Conservation (phyloP, 2,329 filamentous ascomycete species). For the Xylaria sp. region DNA sequence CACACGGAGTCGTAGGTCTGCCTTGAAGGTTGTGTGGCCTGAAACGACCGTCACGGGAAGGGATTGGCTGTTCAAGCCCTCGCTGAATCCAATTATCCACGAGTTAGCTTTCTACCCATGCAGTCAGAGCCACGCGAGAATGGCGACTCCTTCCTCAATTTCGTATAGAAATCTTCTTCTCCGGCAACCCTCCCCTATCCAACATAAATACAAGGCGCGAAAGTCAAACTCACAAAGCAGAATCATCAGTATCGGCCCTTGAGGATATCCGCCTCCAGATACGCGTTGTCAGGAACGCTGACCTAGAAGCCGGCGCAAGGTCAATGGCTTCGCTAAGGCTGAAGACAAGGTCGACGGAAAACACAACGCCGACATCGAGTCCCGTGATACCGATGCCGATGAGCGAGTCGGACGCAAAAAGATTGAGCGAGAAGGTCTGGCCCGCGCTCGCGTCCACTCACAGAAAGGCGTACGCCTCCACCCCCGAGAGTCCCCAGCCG, state of each 20-base stretch:
- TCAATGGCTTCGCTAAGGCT: constrained; percentile 26
- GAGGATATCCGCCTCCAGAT: constrained; percentile 30
- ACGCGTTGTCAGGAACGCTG: constrained; percentile 24
- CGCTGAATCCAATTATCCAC: constrained; percentile 6
- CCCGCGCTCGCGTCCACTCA: constrained; percentile 12
- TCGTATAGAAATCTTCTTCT: neutral
- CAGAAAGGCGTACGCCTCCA: constrained; percentile 14
- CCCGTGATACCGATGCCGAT: constrained; percentile 33
- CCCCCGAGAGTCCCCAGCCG: constrained; percentile 22
- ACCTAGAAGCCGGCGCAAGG: constrained; percentile 31
- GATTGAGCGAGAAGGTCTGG: constrained; percentile 32
- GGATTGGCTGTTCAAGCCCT: constrained; percentile 26
- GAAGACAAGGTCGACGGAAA: constrained; percentile 34
- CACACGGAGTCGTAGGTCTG: constrained; percentile 33
- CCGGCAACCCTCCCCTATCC: neutral
- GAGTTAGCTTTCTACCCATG: neutral
- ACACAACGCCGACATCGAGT: constrained; percentile 35
- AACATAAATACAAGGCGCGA: neutral
- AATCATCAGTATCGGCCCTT: constrained; percentile 32
- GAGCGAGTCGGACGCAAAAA: constrained; percentile 30
- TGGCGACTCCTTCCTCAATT: no score
- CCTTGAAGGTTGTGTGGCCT: constrained; percentile 31
- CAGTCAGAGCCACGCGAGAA: neutral
- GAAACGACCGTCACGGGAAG: constrained; percentile 31
- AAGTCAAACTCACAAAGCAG: constrained; percentile 24